phyloP scores from a whole-genome alignment of 1,284 basidiomycete species.

The Hypsizygus ulmarius region DNA sequence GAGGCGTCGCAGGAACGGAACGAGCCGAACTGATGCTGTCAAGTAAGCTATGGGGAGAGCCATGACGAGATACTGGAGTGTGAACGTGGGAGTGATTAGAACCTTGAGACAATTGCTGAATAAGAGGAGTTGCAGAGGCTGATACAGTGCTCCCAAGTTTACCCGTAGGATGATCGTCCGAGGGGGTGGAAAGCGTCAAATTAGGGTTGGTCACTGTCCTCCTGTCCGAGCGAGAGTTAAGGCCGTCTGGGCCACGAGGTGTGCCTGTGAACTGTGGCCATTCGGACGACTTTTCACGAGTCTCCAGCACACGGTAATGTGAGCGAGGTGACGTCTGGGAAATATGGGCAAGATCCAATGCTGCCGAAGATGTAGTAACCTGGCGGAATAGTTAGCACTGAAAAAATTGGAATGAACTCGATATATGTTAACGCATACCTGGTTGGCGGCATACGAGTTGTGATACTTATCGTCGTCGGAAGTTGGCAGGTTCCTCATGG shows the following conservation, averaged over 20 bases:
- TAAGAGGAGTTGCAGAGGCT: conserved; percentile 59
- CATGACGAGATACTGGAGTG: conserved; percentile 58
- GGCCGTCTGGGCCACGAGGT: conserved; percentile 55
- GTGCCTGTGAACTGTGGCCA: conserved; percentile 87
- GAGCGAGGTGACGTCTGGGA: conserved; percentile 76
- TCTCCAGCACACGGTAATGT: conserved; percentile 58
- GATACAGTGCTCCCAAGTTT: conserved; percentile 50
- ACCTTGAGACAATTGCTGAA: conserved; percentile 61
- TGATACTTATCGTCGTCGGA: conserved; percentile 89
- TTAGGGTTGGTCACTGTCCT: conserved; percentile 73
- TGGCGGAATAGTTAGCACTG: conserved; percentile 29
- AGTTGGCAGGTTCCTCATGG: conserved; percentile 87
- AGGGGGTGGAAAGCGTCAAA: conserved; percentile 52
- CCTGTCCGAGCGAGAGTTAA: conserved; percentile 54
- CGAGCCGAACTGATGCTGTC: conserved; percentile 63
- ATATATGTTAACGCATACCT: conserved; percentile 45
- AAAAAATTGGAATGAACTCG: background rate
- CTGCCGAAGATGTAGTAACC: conserved; percentile 89
- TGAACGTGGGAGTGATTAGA: conserved; percentile 37
- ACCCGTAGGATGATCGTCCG: conserved; percentile 45
- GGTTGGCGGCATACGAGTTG: conserved; percentile 50
- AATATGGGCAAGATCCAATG: conserved; percentile 88
- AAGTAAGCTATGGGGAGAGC: conserved; percentile 62
- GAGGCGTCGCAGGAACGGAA: conserved; percentile 74
- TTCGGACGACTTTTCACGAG: conserved; percentile 78